These are phyloP conservation scores for Ogataea ramenticola DNA, from an alignment of 805 yeast species.

Conservation along the genomic window DNA sequence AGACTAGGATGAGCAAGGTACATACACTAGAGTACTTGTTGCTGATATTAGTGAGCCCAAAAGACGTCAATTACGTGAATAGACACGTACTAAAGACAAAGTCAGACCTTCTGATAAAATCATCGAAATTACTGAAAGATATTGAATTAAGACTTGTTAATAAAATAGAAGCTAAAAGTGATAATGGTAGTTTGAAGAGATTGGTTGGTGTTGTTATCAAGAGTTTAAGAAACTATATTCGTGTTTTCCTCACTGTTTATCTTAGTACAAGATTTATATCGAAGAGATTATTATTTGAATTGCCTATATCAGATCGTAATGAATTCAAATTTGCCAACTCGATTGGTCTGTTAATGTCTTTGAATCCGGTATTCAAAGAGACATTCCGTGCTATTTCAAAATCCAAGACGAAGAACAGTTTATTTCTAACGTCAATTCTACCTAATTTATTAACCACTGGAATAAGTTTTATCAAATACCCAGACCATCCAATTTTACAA, in stretches of 20 bases:
- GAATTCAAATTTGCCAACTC: constrained; percentile 5
- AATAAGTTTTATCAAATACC: constrained; percentile 8
- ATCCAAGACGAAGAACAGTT: neutral
- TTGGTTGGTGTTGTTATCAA: neutral
- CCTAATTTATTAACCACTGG: constrained; percentile 9
- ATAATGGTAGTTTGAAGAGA: neutral
- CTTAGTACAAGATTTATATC: too few species aligned
- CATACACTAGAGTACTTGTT: neutral
- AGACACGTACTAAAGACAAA: neutral
- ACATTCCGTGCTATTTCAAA: neutral
- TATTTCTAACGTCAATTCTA: neutral
- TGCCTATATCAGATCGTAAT: neutral
- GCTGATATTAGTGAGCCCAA: neutral
- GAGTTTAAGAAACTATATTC: neutral
- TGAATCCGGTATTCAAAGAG: constrained; percentile 7
- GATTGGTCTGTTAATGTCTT: constrained; percentile 7
- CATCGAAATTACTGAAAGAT: neutral
- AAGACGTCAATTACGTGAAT: neutral
- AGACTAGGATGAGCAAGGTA: neutral
- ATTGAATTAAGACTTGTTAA: neutral
- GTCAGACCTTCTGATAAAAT: neutral
- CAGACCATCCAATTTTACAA: constrained; percentile 7
- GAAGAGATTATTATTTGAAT: too few species aligned
- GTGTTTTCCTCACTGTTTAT: neutral
- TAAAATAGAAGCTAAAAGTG: too few species aligned